These are phyloP conservation scores for Neurospora crassa DNA, from an alignment of 2,329 filamentous ascomycete genomes.

Conservation along the genomic window DNA sequence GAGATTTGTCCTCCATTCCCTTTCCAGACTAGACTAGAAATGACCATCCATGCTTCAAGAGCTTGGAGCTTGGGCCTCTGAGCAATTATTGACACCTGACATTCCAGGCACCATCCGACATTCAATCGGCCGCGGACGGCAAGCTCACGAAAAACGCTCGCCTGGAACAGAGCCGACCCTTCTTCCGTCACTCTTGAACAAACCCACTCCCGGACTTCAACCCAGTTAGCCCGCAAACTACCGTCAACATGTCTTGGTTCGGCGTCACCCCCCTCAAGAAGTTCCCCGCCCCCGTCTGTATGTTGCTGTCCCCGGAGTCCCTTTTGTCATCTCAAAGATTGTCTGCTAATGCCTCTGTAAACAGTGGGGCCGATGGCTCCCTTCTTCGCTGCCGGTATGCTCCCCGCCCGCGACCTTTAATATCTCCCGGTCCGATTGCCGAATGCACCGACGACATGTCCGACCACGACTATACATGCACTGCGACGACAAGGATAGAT, in stretches of 20 bases:
- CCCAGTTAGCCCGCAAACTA: slow-evolving; percentile 27
- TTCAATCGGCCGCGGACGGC: slow-evolving; percentile 14
- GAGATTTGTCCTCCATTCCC: not conserved
- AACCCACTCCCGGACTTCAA: slow-evolving; percentile 21
- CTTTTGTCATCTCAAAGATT: slow-evolving; percentile 1
- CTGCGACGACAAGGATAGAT: not conserved
- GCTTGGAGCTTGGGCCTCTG: not conserved
- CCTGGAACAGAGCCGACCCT: slow-evolving; percentile 7
- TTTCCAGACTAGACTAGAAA: not conserved
- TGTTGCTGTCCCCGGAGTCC: slow-evolving; percentile 34
- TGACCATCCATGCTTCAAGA: not conserved
- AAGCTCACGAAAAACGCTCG: slow-evolving; percentile 23
- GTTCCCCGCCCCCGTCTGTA: slow-evolving; percentile 71
- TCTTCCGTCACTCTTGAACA: slow-evolving; percentile 15
- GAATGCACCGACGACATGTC: not conserved
- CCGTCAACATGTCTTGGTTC: slow-evolving; percentile 63
- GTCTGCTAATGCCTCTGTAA: slow-evolving; percentile 17
- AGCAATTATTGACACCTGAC: slow-evolving; percentile 5
- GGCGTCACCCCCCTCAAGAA: slow-evolving; percentile 61
- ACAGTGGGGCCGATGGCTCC: slow-evolving; percentile 84
- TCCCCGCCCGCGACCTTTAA: slow-evolving; percentile 5
- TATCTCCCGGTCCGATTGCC: not conserved
- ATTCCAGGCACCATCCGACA: slow-evolving; percentile 8
- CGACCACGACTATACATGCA: not conserved
- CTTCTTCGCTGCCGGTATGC: slow-evolving; percentile 91